phyloP scores from a whole-genome alignment of 345 rosid species.

The Dovyalis caffra region DNA sequence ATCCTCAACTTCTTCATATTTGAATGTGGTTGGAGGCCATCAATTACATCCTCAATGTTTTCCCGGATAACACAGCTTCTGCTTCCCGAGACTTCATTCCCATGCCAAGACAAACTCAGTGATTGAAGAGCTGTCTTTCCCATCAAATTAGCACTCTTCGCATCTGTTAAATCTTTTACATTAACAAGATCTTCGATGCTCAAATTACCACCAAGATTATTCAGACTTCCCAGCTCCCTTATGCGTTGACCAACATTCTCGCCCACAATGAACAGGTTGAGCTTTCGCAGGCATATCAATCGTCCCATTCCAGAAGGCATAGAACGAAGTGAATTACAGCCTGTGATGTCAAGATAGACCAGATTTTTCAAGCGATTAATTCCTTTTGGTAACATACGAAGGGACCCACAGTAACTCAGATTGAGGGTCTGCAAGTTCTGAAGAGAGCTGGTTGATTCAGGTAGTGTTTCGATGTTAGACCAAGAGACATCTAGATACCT shows the following conservation, averaged over 20 bases:
- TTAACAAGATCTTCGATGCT: neutral
- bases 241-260: neutral
- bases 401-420: fast-evolving
- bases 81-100: too few species aligned
- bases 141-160: conserved; percentile 16
- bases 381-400: neutral
- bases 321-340: neutral
- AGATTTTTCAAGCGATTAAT: conserved; percentile 7
- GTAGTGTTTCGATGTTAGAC: neutral
- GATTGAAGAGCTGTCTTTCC: conserved; percentile 9
- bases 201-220: conserved; percentile 9
- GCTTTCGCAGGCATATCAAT: conserved; percentile 6
- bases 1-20: too few species aligned
- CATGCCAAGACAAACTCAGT: neutral
- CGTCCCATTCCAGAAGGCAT: conserved; percentile 13
- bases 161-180: conserved; percentile 4
- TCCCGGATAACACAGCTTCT: too few species aligned
- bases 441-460: conserved; percentile 19
- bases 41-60: too few species aligned
- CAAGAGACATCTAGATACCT: conserved; percentile 14
- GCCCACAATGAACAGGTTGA: conserved; percentile 19
- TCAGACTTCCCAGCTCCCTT: conserved; percentile 8
- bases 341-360: neutral
- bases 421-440: conserved; percentile 18
- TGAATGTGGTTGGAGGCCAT: too few species aligned